These are phyloP conservation scores for Forsythia viridissima DNA, from an alignment of 257 asterid species.

Conservation along the genomic window DNA sequence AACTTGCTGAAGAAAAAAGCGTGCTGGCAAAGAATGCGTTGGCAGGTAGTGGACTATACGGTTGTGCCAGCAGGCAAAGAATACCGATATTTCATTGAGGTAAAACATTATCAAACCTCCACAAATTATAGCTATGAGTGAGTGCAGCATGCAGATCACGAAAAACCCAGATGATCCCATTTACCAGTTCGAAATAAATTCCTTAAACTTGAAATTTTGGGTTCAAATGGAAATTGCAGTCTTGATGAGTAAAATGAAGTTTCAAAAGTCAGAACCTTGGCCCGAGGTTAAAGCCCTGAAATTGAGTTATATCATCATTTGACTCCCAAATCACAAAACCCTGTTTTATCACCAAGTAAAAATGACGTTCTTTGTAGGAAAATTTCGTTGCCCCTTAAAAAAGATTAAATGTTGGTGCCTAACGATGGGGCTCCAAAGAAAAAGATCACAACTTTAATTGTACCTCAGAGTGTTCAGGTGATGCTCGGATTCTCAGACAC, in stretches of 20 bases:
- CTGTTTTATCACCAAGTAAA: too few species aligned
- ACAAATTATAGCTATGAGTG: constrained; percentile 42
- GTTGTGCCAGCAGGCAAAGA: too few species aligned
- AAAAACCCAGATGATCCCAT: constrained; percentile 59
- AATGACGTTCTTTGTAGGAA: too few species aligned
- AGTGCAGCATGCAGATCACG: constrained; percentile 53
- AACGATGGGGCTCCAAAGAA: too few species aligned
- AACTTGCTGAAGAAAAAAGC: too few species aligned
- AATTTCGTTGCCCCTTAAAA: too few species aligned
- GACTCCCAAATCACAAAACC: background rate
- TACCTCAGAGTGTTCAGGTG: background rate
- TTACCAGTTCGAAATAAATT: background rate
- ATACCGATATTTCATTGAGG: constrained; percentile 42
- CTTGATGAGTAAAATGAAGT: background rate
- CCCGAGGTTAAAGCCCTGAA: background rate
- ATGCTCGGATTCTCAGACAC: background rate
- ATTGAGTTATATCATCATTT: background rate
- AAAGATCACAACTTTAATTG: background rate
- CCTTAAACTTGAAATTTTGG: background rate
- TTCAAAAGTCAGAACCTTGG: background rate
- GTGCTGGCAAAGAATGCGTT: too few species aligned
- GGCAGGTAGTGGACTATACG: too few species aligned
- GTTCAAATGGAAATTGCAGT: background rate
- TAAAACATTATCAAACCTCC: constrained; percentile 68
- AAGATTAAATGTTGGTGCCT: too few species aligned